Evolutionary conservation across 306 rosid genomes (phyloP), one percentile per base, ranked within the genome.

Genomic region (Mimosa pudica): DNA sequence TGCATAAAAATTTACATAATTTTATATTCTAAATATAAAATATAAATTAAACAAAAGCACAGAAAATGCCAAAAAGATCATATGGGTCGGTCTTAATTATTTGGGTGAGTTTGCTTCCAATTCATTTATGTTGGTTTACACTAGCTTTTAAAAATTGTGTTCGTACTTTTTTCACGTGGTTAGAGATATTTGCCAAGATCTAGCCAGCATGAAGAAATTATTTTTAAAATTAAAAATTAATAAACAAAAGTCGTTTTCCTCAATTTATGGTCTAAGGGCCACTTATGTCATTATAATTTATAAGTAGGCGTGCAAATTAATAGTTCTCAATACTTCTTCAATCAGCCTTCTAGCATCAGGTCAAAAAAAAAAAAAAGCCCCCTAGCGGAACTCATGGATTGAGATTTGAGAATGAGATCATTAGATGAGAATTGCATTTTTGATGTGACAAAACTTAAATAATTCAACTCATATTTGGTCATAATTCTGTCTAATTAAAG

Each of bases 91-190:
- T 46, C 78, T 78, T 42, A 41, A 41, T 12, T 63, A 6, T 52
- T 17, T 51, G 20, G 48, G 46, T 44, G 14, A 30, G 42, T 13
- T 73, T 49, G 64, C 60, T n/a, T 42, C 65, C 70, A 38, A 72
- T 73, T 77, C 63, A 60, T 77, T 77, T 77, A 70, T 71, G 70
- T 80, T 80, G n/a, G 57, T 49, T 77, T 60, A 13, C 55, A 55
- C 55, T 71, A 14, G 18, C 16, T 65, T 65, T 65, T 45, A 38
- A 17, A 24, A 67, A 73, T 5, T 3, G 58, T 14, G 16, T 44
- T 80, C 83, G 85, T 85, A 81, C 88, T 4, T 10, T 74, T 9
- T 81, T 85, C 88, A 85, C 88, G 88, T 85, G 88, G 85, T 64
- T 38, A 49, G 76, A 46, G 38, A 70, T 18, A 57, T 62, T 81